Evolutionary conservation across 257 asterid genomes (phyloP), one percentile per base, ranked within the genome.

Genomic region (Voacanga thouarsii): DNA sequence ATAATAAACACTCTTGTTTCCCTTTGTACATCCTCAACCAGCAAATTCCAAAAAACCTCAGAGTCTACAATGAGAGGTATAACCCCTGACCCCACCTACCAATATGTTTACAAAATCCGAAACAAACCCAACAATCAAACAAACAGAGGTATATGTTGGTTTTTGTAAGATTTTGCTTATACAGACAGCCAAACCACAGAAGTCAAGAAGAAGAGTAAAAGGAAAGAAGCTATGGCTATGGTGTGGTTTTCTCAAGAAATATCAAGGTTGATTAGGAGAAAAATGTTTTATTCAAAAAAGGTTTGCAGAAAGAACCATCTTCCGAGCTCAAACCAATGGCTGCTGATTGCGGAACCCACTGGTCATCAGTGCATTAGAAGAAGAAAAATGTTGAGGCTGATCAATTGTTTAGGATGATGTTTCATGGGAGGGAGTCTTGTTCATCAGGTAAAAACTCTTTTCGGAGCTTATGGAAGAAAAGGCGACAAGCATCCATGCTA

Each of bases 401-500:
- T 3, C 24, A 24, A 28, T n/a, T 16, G 69, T 56, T 16, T 56
- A 56, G 24, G 3, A 68, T 59, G 30, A 72, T 59, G 30, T n/a
- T 65, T 79, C 69, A 87, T 8, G 80, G 61, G 75, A 84, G 66
- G 7, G 85, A 71, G 24, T 89, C 89, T 39, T 84, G 88, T 6
- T 88, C 94, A 5, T 88, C 92, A 6, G 74, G 77, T 76, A 85
- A 85, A 44, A 92, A 87, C 83, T 94, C 97, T 85, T 90, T 92
- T 89, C 96, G 77, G 3, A 94, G 86, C 55, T 90, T 94, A 24
- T 82, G 83, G 1, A 97, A 86, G 82, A 94, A 94, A 53, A 88
- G 85, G 47, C 93, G 85, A 60, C 97, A 90, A 28, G 98, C 96
- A 55, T 94, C 98, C 94, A 92, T 89, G 79, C 97, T 90, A 4